Base-by-base conservation (phyloP, 768 basidiomycete genomes). In the Gloeopeniophorella convolvens region DNA sequence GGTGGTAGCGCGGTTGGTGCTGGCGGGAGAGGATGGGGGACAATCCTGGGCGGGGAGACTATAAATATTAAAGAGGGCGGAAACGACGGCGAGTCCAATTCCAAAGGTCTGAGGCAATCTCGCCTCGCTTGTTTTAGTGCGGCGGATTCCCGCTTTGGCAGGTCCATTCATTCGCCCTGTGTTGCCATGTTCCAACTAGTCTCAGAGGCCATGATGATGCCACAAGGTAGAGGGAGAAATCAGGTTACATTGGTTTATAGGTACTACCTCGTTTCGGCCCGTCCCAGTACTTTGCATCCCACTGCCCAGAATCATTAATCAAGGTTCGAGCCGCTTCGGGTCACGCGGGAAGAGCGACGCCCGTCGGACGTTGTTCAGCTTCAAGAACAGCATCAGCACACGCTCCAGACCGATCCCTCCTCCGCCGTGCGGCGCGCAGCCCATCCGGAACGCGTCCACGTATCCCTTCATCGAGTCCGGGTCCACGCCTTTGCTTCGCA, bases 371-470 rank as follows among this genome's bases (percentile, higher is more conserved):
- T 98, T 96, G 72, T 87, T 89, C 56, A 99, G 76, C 72, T 95
- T 94, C 66, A 99, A 72, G 80, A 93, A 99, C 58, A 99, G 72
- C 94, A 98, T 97, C 63, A 98, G 69, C 44, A 99, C 93, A 47
- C 92, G 87, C 69, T 96, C 93, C 53, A 94, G 74, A 45, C 90
- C 94, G 59, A 98, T 92, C 53, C 95, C 95, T 55, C 93, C 95
- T 59, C 95, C 96, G 41, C 91, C 96, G 67, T 99, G 96, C 13
- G 96, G 94, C 1, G 93, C 80, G 59, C 92, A 95, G 20, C 94
- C 96, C 66, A 96, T 77, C 55, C 83, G 82, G 82, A 99, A 99
- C 15, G 84, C 93, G 63, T 98, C 91, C 37, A 98, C 66, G 67
- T 99, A 99, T 50, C 77, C 78, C 66, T 85, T 82, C 94, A 98